phyloP scores from a whole-genome alignment of 805 yeast species.

The Debaryomyces maramus region DNA sequence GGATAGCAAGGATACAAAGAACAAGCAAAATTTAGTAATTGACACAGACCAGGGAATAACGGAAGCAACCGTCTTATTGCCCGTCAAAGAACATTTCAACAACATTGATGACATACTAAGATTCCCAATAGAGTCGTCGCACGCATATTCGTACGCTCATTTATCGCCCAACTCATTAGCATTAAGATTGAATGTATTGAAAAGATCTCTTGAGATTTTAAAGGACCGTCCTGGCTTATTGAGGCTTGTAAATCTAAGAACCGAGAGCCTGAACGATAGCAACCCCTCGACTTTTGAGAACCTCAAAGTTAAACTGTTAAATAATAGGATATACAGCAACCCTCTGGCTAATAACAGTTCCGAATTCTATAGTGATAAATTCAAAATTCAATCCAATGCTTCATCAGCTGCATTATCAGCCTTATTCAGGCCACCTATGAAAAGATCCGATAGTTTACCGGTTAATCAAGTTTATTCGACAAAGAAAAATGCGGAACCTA shows the following conservation, averaged over 20 bases:
- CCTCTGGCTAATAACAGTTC: constrained; percentile 17
- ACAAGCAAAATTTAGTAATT: neutral
- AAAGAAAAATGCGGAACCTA: neutral
- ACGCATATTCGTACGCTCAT: constrained; percentile 82
- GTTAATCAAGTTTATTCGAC: constrained; percentile 17
- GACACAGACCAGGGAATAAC: neutral
- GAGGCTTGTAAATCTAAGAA: constrained; percentile 17
- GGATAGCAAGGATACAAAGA: neutral
- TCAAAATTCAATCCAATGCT: constrained; percentile 40
- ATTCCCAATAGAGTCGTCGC: constrained; percentile 78
- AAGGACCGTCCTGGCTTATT: constrained; percentile 59
- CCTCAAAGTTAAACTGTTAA: neutral
- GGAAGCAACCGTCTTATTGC: neutral
- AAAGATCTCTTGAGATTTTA: constrained; percentile 72
- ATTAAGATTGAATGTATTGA: constrained; percentile 69
- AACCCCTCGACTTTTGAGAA: neutral
- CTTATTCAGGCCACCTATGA: constrained; percentile 37
- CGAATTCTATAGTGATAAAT: constrained; percentile 15
- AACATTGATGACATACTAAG: constrained; percentile 44
- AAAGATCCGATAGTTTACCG: constrained; percentile 40
- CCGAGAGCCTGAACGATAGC: neutral
- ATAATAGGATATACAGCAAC: neutral
- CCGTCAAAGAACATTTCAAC: constrained; percentile 4
- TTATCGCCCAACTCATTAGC: constrained; percentile 80
- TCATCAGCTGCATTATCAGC: constrained; percentile 51